These are phyloP conservation scores for Protomyces inundatus DNA, from an alignment of 1,139 yeast genomes.

Conservation along the genomic window DNA sequence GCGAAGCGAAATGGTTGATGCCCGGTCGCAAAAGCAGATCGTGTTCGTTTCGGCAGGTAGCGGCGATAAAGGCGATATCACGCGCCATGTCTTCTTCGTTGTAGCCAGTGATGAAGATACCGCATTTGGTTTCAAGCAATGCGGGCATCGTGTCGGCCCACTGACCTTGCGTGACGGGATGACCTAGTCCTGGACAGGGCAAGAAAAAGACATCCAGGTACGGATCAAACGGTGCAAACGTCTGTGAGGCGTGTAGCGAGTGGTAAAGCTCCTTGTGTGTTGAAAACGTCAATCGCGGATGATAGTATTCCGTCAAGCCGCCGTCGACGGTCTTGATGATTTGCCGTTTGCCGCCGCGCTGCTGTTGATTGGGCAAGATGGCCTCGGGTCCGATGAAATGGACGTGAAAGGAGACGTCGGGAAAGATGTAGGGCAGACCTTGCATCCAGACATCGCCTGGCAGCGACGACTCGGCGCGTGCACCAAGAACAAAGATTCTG, in stretches of 20 bases:
- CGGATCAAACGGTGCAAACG: slow-evolving; percentile 96
- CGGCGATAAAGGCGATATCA: slow-evolving; percentile 46
- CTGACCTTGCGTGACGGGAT: slow-evolving; percentile 69
- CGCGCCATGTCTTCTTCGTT: slow-evolving; percentile 65
- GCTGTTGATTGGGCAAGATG: slow-evolving; percentile 48
- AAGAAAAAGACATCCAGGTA: slow-evolving; percentile 85
- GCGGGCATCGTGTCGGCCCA: slow-evolving; percentile 85
- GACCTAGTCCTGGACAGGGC: slow-evolving; percentile 92
- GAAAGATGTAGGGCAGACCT: slow-evolving; percentile 69
- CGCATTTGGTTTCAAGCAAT: slow-evolving; percentile 84
- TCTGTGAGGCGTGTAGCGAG: slow-evolving; percentile 82
- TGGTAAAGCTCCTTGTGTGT: slow-evolving; percentile 90
- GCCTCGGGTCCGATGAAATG: slow-evolving; percentile 95
- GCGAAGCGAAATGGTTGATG: slow-evolving; percentile 21
- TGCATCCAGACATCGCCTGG: slow-evolving; percentile 98
- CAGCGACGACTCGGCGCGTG: slow-evolving; percentile 86
- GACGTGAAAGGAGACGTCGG: slow-evolving; percentile 72
- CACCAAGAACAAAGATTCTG: slow-evolving; percentile 82
- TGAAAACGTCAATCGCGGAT: slow-evolving; percentile 66
- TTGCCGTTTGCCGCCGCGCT: neutral
- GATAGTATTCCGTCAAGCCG: slow-evolving; percentile 55
- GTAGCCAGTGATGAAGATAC: slow-evolving; percentile 84
- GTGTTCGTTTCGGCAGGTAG: slow-evolving; percentile 16
- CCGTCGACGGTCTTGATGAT: slow-evolving; percentile 22
- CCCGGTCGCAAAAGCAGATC: slow-evolving; percentile 20